Evolutionary conservation across 345 rosid species (phyloP).

Genomic region (Acer saccharum): DNA sequence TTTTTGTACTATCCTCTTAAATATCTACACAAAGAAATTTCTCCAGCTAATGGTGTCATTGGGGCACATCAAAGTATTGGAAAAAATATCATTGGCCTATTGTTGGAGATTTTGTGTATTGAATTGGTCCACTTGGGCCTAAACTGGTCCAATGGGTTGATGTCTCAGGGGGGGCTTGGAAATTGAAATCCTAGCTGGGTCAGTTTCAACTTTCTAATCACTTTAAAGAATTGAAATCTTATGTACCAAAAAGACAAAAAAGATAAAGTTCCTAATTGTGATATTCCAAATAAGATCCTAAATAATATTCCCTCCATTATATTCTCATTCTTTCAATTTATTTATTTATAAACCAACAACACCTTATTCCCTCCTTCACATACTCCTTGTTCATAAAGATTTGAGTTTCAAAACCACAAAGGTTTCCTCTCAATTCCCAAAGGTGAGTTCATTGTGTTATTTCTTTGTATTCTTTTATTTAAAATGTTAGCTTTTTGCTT

Average conservation of each 20-base stretch:
- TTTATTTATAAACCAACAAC: neutral
- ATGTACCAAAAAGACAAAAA: neutral
- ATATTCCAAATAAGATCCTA: constrained; percentile 12
- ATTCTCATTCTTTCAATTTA: neutral
- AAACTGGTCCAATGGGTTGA: neutral
- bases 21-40: too few relatives aligned
- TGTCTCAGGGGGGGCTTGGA: neutral
- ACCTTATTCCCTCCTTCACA: neutral
- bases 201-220: neutral
- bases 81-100: too few relatives aligned
- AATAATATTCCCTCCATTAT: constrained; percentile 19
- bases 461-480: too few relatives aligned
- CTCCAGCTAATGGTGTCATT: too few relatives aligned
- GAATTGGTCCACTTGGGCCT: neutral
- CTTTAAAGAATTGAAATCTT: too few relatives aligned
- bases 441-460: too few relatives aligned
- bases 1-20: too few relatives aligned
- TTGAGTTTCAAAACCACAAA: neutral
- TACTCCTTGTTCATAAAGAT: neutral
- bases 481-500: too few relatives aligned
- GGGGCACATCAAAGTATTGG: too few relatives aligned
- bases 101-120: neutral
- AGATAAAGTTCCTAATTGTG: neutral
- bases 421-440: neutral
- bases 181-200: neutral